Evolutionary conservation across 768 basidiomycete genomes (phyloP).

Genomic region (Strobilomyces confusus): DNA sequence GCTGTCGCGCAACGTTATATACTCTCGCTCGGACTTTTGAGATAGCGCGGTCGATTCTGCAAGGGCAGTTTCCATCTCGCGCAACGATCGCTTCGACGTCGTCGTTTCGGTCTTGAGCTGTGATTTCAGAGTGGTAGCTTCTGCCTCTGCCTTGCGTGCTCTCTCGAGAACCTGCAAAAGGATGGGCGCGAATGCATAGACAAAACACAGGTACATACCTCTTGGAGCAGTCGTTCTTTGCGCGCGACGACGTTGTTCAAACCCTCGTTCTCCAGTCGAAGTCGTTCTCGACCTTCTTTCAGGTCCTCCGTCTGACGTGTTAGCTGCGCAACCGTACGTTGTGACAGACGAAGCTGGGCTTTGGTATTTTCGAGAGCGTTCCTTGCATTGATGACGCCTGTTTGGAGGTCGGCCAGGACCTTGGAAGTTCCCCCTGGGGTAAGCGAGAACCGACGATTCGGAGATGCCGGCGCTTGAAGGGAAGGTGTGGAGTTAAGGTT

Average conservation of each 20-base stretch:
- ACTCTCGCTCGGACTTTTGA: conserved; percentile 81
- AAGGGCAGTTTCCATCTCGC: conserved; percentile 76
- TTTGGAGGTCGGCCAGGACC: conserved; percentile 83
- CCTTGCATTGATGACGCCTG: conserved; percentile 73
- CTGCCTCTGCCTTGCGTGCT: conserved; percentile 81
- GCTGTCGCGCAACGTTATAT: conserved; percentile 72
- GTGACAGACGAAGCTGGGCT: conserved; percentile 72
- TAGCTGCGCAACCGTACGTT: conserved; percentile 78
- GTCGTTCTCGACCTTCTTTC: conserved; percentile 80
- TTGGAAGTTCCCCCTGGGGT: conserved; percentile 81
- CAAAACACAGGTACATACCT: conserved; percentile 43
- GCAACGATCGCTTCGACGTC: conserved; percentile 67
- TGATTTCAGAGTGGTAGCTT: conserved; percentile 60
- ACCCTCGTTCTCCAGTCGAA: conserved; percentile 82
- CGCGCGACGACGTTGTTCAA: conserved; percentile 84
- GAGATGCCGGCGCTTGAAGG: conserved; percentile 42
- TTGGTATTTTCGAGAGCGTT: conserved; percentile 86
- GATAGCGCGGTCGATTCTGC: conserved; percentile 72
- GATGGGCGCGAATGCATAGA: not conserved
- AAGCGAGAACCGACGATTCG: conserved; percentile 57
- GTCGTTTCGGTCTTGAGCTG: conserved; percentile 73
- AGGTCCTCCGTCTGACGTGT: conserved; percentile 85
- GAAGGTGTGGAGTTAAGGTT: conserved; percentile 35
- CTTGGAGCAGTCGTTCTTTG: conserved; percentile 83
- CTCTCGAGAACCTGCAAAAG: conserved; percentile 64